Base-by-base conservation (phyloP, 2,329 filamentous ascomycete genomes). In the Sporothrix pseudoabietina region DNA sequence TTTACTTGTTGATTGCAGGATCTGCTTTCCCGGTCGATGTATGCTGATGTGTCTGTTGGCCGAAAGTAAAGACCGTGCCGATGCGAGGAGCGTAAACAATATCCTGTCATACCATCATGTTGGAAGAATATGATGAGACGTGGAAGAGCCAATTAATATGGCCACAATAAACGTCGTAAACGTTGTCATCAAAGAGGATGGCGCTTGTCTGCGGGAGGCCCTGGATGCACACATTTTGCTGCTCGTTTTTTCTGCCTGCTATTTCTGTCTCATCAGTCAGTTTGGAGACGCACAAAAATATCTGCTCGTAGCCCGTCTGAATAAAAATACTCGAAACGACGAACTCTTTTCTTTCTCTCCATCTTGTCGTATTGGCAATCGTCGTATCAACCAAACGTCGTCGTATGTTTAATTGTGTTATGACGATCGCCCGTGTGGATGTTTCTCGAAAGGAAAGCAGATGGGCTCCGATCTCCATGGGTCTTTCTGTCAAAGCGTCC, bases 141-240 rank as follows among this genome's bases (percentile, higher is more conserved):
- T 10, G 59, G 35, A 41, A 22, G 35, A 41, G 32, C 32, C 32
- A 63, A 63, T 63, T 63, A 63, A 63, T 63, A 63, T 63, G 32
- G 9, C 7, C 19, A 19, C 4, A n/a, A 63, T 41, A 9, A 12
- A 44, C 3, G 41, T 44, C 41, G 41, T 32, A 14, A 26, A 32
- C 54, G 14, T 26, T 26, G 26, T 26, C 1, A 26, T 26, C 26
- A 14, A n/a, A 26, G 47, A 69, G 44, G 65, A 69, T 26, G 44
- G 30, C 65, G 47, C 30, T 10, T 69, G 65, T 12, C 22, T 69
- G 22, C 16, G 7, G 3, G 65, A 69, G 44, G 65, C 65, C 7
- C 14, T 69, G 44, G 47, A 39, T 10, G 65, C 65, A 22, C n/a
- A 35, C 22, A 4, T 57, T 57, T 30, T 61, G 26, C 30, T 41